Conservation (phyloP, 192 early-diverging fungal species). For the Glomus cerebriforme region DNA sequence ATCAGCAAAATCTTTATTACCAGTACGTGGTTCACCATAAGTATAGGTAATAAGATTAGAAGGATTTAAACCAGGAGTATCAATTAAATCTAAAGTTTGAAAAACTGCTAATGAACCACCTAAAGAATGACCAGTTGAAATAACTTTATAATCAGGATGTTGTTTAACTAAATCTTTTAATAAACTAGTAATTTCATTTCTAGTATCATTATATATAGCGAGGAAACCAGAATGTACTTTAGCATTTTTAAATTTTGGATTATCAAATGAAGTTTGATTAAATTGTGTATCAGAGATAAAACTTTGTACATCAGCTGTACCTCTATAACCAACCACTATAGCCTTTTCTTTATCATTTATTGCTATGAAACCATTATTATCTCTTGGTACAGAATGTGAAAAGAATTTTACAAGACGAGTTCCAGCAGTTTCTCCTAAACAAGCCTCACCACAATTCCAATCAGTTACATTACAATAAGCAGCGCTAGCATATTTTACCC, state of each 20-base stretch:
- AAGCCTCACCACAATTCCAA: slow-evolving; percentile 16
- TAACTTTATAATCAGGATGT: slow-evolving; percentile 22
- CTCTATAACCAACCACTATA: slow-evolving; percentile 1
- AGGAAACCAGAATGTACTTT: not conserved
- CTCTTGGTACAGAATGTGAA: not conserved
- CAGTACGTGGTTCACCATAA: slow-evolving; percentile 30
- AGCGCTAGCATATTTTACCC: slow-evolving; percentile 13
- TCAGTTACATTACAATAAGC: slow-evolving; percentile 22
- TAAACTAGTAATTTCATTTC: slow-evolving; percentile 9
- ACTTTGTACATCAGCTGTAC: not conserved
- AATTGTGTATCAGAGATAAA: not conserved
- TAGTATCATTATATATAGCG: not conserved
- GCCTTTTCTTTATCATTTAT: slow-evolving; percentile 14
- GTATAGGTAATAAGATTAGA: slow-evolving; percentile 20
- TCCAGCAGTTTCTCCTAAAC: not conserved
- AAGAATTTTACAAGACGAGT: slow-evolving; percentile 9
- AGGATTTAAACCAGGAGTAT: not conserved
- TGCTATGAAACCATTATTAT: slow-evolving; percentile 21
- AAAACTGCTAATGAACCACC: slow-evolving; percentile 21
- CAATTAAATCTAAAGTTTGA: slow-evolving; percentile 19
- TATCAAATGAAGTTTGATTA: not conserved
- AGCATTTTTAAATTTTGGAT: not conserved
- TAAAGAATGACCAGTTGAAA: not conserved
- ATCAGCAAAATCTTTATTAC: slow-evolving; percentile 16
- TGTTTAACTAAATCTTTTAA: not conserved